These are phyloP conservation scores for Xylariaceae sp. DNA, from an alignment of 2,329 filamentous ascomycete species.

Conservation along the genomic window DNA sequence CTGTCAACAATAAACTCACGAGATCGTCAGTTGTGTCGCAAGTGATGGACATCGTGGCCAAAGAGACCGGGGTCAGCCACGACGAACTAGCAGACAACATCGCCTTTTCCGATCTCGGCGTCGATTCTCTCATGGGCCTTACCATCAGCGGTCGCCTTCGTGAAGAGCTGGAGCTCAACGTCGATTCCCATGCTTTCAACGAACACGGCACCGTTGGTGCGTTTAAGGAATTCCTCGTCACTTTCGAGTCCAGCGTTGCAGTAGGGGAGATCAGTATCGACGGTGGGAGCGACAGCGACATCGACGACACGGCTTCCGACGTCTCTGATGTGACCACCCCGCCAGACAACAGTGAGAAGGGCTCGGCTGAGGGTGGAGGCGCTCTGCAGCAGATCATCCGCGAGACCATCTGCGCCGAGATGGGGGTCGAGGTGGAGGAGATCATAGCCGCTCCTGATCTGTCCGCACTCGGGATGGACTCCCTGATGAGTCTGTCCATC, in stretches of 20 bases:
- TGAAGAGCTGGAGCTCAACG: slow-evolving; percentile 51
- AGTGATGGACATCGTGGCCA: slow-evolving; percentile 49
- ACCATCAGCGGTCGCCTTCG: slow-evolving; percentile 52
- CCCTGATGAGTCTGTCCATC: slow-evolving; percentile 52
- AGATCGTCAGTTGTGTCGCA: slow-evolving; percentile 39
- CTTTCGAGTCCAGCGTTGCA: slow-evolving; percentile 31
- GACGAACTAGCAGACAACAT: slow-evolving; percentile 53
- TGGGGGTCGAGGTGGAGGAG: slow-evolving; percentile 65
- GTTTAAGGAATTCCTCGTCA: slow-evolving; percentile 41
- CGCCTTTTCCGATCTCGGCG: slow-evolving; percentile 51
- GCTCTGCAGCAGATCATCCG: slow-evolving; percentile 49
- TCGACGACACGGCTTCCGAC: slow-evolving; percentile 42
- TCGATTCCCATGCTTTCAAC: slow-evolving; percentile 48
- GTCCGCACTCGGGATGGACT: slow-evolving; percentile 54
- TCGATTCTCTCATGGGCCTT: slow-evolving; percentile 57
- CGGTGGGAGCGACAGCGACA: slow-evolving; percentile 34
- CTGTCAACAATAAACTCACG: slow-evolving; percentile 46
- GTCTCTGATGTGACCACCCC: slow-evolving; percentile 50
- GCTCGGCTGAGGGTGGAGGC: slow-evolving; percentile 40
- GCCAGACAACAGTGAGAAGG: slow-evolving; percentile 46
- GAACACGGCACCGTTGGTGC: slow-evolving; percentile 49
- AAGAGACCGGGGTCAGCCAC: slow-evolving; percentile 49
- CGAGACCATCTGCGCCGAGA: slow-evolving; percentile 64
- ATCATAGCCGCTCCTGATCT: slow-evolving; percentile 49
- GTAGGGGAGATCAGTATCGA: slow-evolving; percentile 34